Evolutionary conservation across 768 basidiomycete genomes (phyloP).

Genomic region (Leucocoprinus leucothites): DNA sequence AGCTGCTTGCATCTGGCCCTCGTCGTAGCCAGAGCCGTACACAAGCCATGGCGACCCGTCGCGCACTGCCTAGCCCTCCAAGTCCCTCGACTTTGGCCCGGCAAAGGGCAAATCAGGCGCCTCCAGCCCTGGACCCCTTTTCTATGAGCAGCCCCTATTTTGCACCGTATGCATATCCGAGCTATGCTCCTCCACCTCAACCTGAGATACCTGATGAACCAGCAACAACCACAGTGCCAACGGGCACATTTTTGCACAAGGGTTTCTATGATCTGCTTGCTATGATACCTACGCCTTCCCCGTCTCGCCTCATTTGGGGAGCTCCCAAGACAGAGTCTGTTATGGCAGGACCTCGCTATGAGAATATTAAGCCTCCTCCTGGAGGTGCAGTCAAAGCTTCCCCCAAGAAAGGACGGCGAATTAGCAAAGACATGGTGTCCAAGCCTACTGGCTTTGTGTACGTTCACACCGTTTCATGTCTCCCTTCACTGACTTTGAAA

Average conservation of each 20-base stretch:
- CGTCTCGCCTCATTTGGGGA: constrained; percentile 65
- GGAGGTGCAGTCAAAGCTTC: constrained; percentile 29
- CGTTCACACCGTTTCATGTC: constrained; percentile 30
- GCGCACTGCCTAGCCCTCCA: constrained; percentile 9
- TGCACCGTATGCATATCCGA: constrained; percentile 40
- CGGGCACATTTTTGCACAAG: constrained; percentile 77
- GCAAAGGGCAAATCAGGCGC: constrained; percentile 6
- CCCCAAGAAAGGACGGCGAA: constrained; percentile 56
- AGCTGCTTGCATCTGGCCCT: background rate
- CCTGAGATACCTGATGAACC: constrained; percentile 39
- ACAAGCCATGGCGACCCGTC: constrained; percentile 3
- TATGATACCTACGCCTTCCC: constrained; percentile 70
- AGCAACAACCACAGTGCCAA: constrained; percentile 47
- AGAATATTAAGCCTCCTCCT: constrained; percentile 40
- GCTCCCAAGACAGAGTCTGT: constrained; percentile 36
- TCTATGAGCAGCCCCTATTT: constrained; percentile 33
- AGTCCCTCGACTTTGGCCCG: constrained; percentile 6
- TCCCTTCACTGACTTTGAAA: constrained; percentile 20
- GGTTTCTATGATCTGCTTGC: constrained; percentile 88
- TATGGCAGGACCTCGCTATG: constrained; percentile 68
- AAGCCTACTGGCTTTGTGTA: constrained; percentile 82
- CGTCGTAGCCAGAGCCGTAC: background rate
- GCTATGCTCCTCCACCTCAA: constrained; percentile 30
- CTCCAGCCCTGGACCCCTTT: constrained; percentile 22
- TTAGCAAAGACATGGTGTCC: constrained; percentile 90